Percentiles rank a stretch among this genome's conserved stretches.
These are phyloP conservation scores for Lunularia cruciata DNA, from an alignment of 225 moss, liverwort and hornwort species.

Conservation along the genomic window DNA sequence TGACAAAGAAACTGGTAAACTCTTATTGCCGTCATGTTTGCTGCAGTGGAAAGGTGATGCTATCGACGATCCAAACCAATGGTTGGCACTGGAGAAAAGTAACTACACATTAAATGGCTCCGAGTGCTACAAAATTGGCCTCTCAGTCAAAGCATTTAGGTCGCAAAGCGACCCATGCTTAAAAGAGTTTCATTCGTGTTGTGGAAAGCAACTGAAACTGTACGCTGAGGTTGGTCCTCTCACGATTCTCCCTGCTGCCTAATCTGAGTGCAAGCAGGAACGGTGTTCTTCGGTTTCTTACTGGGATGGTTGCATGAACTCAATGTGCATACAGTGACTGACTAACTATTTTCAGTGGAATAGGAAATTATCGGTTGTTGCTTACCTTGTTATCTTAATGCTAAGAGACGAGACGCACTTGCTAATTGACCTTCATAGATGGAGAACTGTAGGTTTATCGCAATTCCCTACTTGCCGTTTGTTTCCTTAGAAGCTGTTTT, in stretches of 20 bases:
- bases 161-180: slow-evolving; percentile 20
- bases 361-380: too few species aligned
- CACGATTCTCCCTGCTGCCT: background rate
- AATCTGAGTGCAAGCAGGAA: too few species aligned
- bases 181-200: slow-evolving; percentile 20
- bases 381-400: too few species aligned
- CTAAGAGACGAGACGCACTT: too few species aligned
- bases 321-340: too few species aligned
- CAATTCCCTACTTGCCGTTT: too few species aligned
- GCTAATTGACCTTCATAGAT: too few species aligned
- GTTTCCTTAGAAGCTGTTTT: too few species aligned
- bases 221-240: slow-evolving; percentile 22
- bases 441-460: too few species aligned
- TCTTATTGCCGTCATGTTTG: background rate
- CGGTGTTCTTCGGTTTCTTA: too few species aligned
- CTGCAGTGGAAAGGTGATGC: slow-evolving; percentile 15
- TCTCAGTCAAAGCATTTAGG: slow-evolving; percentile 21
- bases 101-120: slow-evolving; percentile 28
- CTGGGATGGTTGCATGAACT: too few species aligned
- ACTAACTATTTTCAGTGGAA: too few species aligned
- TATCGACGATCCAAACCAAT: slow-evolving; percentile 15
- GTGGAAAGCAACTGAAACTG: slow-evolving; percentile 8
- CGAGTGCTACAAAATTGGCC: slow-evolving; percentile 23
- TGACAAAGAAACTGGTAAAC: background rate
- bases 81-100: slow-evolving; percentile 18